phyloP scores from a whole-genome alignment of 2,329 filamentous ascomycete genomes.

The Verticillium nubilum region DNA sequence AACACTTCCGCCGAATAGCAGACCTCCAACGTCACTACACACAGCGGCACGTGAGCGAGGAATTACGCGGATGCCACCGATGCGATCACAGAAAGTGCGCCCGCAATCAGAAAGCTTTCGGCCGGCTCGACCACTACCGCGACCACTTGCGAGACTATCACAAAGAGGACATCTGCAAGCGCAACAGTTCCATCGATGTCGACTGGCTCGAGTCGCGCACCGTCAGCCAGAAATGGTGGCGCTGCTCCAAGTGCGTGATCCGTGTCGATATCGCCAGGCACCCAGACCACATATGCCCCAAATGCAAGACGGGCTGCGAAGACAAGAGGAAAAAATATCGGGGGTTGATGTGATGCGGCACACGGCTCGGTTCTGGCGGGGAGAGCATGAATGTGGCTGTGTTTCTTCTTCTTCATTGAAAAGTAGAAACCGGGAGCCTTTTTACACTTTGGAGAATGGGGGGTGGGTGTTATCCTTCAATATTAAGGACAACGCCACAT shows the following conservation, averaged over 20 bases:
- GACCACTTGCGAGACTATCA: constrained; percentile 53
- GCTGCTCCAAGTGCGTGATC: constrained; percentile 46
- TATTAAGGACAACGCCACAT: neutral
- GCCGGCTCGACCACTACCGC: constrained; percentile 50
- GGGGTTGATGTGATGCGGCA: neutral
- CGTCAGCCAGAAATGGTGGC: constrained; percentile 41
- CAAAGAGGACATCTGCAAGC: constrained; percentile 47
- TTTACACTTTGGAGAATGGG: neutral
- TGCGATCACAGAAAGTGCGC: constrained; percentile 49
- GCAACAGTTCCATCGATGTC: constrained; percentile 27
- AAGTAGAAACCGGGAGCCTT: neutral
- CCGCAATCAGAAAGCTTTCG: constrained; percentile 40
- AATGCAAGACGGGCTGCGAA: constrained; percentile 43
- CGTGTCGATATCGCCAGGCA: constrained; percentile 33
- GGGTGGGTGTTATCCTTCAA: neutral
- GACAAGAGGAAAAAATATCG: constrained; percentile 26
- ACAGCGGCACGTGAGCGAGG: constrained; percentile 38
- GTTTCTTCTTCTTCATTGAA: neutral
- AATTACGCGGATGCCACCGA: constrained; percentile 34
- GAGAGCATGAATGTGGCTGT: neutral
- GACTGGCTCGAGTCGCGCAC: constrained; percentile 34
- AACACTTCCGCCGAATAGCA: constrained; percentile 45
- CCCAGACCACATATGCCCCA: constrained; percentile 30
- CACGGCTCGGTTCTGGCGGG: neutral
- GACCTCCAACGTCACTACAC: constrained; percentile 49